Evolutionary conservation across 768 basidiomycete species (phyloP).

Genomic region (Leccinum disarticulatum): DNA sequence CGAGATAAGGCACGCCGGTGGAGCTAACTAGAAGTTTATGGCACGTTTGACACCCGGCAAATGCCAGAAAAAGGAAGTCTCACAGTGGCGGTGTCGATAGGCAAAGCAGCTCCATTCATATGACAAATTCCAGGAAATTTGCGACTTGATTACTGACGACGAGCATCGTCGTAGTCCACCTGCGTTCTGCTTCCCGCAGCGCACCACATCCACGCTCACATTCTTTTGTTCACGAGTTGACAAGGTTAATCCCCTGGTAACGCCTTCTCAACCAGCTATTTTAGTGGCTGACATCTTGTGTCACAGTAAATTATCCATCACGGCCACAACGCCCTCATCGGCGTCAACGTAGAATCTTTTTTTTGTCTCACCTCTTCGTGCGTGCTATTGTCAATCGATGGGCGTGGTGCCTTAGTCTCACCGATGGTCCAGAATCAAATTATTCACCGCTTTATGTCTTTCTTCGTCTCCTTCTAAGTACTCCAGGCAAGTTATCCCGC

Average conservation of each 20-base stretch:
- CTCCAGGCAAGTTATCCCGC: conserved; percentile 5
- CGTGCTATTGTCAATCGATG: conserved; percentile 8
- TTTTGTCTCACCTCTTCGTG: conserved; percentile 6
- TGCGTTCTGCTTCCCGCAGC: neutral
- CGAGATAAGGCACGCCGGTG: conserved; percentile 3
- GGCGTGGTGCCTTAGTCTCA: conserved; percentile 11
- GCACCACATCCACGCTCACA: conserved; percentile 4
- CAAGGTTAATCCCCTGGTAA: conserved; percentile 8
- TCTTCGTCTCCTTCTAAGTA: conserved; percentile 17
- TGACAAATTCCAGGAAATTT: conserved; percentile 27
- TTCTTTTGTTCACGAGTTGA: conserved; percentile 18
- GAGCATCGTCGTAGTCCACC: conserved; percentile 10
- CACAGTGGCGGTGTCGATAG: conserved; percentile 23
- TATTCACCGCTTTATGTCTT: conserved; percentile 16
- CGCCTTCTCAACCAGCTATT: neutral
- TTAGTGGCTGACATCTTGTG: conserved; percentile 11
- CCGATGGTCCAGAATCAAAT: conserved; percentile 15
- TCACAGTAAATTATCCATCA: conserved; percentile 20
- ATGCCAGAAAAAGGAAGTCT: conserved; percentile 18
- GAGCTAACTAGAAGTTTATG: neutral
- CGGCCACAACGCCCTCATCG: conserved; percentile 7
- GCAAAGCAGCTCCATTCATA: conserved; percentile 15
- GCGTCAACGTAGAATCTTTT: conserved; percentile 6
- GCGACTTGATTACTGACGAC: conserved; percentile 16
- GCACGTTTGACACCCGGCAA: neutral